Evolutionary conservation across 2,329 filamentous ascomycete genomes (phyloP), one percentile per base, ranked within the genome.

Genomic region (Sphaerulina vaccinii): DNA sequence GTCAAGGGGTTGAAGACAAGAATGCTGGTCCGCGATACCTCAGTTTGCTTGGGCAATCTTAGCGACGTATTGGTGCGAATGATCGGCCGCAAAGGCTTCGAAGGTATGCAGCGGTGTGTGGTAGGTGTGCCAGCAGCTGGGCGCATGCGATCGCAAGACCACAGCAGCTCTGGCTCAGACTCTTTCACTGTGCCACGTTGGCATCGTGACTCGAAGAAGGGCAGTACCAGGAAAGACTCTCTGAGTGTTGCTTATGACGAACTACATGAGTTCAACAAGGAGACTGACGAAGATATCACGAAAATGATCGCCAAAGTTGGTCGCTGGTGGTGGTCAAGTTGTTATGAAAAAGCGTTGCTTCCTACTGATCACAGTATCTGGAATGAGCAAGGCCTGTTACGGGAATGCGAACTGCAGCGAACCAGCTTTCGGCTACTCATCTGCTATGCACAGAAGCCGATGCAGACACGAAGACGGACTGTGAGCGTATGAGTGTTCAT

Each of bases 241-340:
- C 9, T 43, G 38, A 37, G 35, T 22, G 24, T 36, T 3, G 37
- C 19, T 10, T 19, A 36, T 10, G 35, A 48, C 3, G 27, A n/a
- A 23, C 15, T 48, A 18, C 35, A 23, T 38, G 56, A 54, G 18
- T 49, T 58, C n/a, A 53, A 52, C 35, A 68, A 68, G n/a, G 68
- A 67, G 18, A 72, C 87, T 18, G 90, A 96, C 60, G 88, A 90
- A 65, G 86, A 84, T 59, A 96, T 97, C 65, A 89, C 90, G 11
- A 91, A 89, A 65, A 95, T 95, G 79, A 90, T 97, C 18, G 87
- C 90, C 13, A 86, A 85, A 57, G 92, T 97, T 9, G 92, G 90
- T 1, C 81, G 93, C 37, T 97, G 92, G 90, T 99, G 93, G 93
- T 97, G 96, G 71, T 88, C 84, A 8, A 83, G 87, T 46, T 96